phyloP scores from a whole-genome alignment of 2,329 filamentous ascomycete species.

The Aspergillus ochraceus region DNA sequence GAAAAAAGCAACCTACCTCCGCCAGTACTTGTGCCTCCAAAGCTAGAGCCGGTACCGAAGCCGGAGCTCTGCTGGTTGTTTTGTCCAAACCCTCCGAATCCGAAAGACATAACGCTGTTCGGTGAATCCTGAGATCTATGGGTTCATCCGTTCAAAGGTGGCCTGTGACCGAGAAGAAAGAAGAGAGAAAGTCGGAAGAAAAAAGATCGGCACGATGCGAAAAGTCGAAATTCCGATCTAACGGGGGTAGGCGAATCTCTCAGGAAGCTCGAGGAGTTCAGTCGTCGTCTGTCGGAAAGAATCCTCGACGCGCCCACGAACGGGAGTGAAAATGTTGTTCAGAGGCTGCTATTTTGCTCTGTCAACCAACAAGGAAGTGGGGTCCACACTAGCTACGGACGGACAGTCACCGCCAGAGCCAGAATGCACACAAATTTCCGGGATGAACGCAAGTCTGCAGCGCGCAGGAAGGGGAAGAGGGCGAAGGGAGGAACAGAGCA shows the following conservation, averaged over 20 bases:
- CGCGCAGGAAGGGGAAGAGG: slow-evolving; percentile 8
- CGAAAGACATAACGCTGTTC: slow-evolving; percentile 40
- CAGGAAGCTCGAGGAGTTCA: neutral
- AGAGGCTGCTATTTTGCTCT: slow-evolving; percentile 11
- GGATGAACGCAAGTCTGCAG: slow-evolving; percentile 7
- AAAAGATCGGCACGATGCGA: neutral
- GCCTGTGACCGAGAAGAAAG: slow-evolving; percentile 8
- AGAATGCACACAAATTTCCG: slow-evolving; percentile 13
- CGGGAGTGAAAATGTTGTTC: slow-evolving; percentile 4
- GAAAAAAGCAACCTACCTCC: slow-evolving; percentile 37
- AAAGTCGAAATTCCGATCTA: neutral
- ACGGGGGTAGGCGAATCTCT: slow-evolving; percentile 2
- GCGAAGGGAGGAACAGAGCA: slow-evolving; percentile 12
- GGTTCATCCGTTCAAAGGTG: slow-evolving; percentile 30
- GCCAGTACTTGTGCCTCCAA: slow-evolving; percentile 34
- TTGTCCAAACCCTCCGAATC: slow-evolving; percentile 61
- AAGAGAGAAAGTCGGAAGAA: neutral
- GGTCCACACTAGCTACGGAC: slow-evolving; percentile 18
- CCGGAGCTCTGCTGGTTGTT: slow-evolving; percentile 51
- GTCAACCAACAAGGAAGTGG: slow-evolving; percentile 5
- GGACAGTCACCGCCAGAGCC: slow-evolving; percentile 14
- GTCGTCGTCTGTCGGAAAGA: slow-evolving; percentile 5
- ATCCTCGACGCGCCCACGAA: slow-evolving; percentile 16
- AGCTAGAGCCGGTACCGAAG: slow-evolving; percentile 40
- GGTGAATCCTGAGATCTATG: slow-evolving; percentile 23